Base-by-base conservation (phyloP, 441 rosid genomes). In the Gossypium aridum region DNA sequence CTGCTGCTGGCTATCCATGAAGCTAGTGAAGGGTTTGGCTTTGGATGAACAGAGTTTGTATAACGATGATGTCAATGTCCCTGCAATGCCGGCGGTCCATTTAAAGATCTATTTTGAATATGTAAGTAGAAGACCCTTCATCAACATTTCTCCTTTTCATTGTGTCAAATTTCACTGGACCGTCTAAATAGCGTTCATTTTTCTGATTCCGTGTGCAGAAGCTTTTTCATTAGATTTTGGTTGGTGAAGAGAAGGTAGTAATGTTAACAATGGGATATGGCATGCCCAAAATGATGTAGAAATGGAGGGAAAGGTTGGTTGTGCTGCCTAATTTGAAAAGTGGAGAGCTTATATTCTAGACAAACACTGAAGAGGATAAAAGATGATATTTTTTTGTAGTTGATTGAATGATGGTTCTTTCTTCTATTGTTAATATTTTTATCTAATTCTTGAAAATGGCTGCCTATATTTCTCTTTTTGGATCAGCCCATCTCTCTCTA, bases 1-100 rank as follows among this genome's bases (percentile, higher is more conserved):
- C 75, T 96, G 83, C 85, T 94, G 73, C 98, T 94, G 77, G 98
- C 99, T 0, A 94, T 94, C 60, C 98, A 94, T 25, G 98, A 96
- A 84, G 99, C 95, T 60, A 93, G 88, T 70, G 99, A 93, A 85
- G 99, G 99, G 37, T 93, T 96, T 78, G 97, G 97, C 62, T 96
- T 96, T 71, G 98, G 97, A 79, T 96, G 78, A 87, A 5, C 37
- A 1, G 51, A 45, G 14, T 75, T 28, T 64, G 59, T 17, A n/a
- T 14, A n/a, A 13, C 6, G 14, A 12, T 3, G 54, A 28, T 60
- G 49, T 37, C 57, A 51, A 51, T 76, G 65, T 61, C 67, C 57
- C 72, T 19, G 70, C 77, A 71, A n/a, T 12, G 54, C 75, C 47
- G 49, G 60, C 73, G 45, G 62, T 76, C 66, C 19, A 22, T 63